phyloP scores from a whole-genome alignment of 257 asterid species.

The Asclepias syriaca region DNA sequence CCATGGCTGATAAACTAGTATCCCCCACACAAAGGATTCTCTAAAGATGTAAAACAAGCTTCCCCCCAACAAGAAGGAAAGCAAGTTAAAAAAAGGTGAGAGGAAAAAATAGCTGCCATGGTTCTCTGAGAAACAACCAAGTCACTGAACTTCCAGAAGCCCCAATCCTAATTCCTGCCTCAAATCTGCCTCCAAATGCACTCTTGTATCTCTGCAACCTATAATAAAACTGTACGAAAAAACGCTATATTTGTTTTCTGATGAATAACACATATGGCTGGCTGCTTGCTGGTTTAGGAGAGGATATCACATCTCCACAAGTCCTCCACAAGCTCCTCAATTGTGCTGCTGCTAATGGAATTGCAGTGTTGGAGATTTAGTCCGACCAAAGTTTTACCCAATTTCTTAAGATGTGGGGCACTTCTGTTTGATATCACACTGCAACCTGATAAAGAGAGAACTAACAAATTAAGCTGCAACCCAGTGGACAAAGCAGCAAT shows the following conservation, averaged over 20 bases:
- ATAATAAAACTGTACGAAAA: neutral
- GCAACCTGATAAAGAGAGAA: conserved; percentile 80
- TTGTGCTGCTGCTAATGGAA: conserved; percentile 43
- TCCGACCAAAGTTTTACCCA: conserved; percentile 60
- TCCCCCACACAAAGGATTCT: conserved; percentile 26
- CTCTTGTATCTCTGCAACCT: neutral
- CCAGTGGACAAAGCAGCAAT: conserved; percentile 56
- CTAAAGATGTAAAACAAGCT: conserved; percentile 42
- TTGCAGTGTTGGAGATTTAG: conserved; percentile 73
- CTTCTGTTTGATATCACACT: conserved; percentile 59
- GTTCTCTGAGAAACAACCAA: conserved; percentile 52
- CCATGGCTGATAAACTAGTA: conserved; percentile 34
- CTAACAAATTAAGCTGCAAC: conserved; percentile 50
- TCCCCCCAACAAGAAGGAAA: conserved; percentile 20
- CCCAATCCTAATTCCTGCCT: neutral
- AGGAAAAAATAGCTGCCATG: conserved; percentile 27
- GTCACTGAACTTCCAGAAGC: conserved; percentile 26
- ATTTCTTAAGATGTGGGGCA: conserved; percentile 41
- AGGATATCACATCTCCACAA: conserved; percentile 89
- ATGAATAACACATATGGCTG: neutral
- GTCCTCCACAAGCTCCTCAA: conserved; percentile 60
- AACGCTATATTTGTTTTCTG: neutral
- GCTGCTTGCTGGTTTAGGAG: conserved; percentile 24
- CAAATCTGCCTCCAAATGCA: conserved; percentile 10
- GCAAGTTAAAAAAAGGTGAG: conserved; percentile 46